Conservation (phyloP, 2,329 filamentous ascomycete genomes). For the Dothideomycetidae sp. region DNA sequence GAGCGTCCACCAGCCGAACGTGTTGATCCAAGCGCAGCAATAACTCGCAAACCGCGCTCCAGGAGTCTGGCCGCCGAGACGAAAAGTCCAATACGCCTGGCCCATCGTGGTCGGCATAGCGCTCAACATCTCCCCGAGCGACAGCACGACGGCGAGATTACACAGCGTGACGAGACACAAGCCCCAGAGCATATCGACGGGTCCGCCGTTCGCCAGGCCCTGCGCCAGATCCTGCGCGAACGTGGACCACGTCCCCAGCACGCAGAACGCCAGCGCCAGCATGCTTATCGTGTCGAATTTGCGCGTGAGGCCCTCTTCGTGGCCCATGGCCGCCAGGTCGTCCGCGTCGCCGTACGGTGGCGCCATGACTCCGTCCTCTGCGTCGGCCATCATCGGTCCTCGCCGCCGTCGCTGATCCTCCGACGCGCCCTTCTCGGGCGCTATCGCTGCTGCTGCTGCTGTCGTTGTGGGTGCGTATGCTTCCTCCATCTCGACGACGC, state of each 20-base stretch:
- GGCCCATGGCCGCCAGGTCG: no score
- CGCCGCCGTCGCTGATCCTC: no score
- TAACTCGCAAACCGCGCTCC: constrained; percentile 39
- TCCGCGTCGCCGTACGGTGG: no score
- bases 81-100: constrained; percentile 44
- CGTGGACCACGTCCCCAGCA: constrained; percentile 45
- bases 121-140: constrained; percentile 42
- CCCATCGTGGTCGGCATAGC: constrained; percentile 47
- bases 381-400: no score
- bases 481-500: no score
- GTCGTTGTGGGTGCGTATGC: no score
- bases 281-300: constrained; percentile 34
- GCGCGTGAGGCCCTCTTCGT: not conserved
- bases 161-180: constrained; percentile 39
- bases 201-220: constrained; percentile 41
- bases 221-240: constrained; percentile 40
- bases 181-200: constrained; percentile 42
- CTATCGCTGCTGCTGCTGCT: no score
- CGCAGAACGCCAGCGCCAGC: constrained; percentile 43
- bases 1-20: constrained; percentile 45
- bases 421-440: no score
- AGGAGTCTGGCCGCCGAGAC: constrained; percentile 26
- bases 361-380: no score
- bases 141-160: constrained; percentile 39
- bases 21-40: constrained; percentile 47